phyloP scores from a whole-genome alignment of 805 yeast genomes.

The Cyberlindnera meyerae region DNA sequence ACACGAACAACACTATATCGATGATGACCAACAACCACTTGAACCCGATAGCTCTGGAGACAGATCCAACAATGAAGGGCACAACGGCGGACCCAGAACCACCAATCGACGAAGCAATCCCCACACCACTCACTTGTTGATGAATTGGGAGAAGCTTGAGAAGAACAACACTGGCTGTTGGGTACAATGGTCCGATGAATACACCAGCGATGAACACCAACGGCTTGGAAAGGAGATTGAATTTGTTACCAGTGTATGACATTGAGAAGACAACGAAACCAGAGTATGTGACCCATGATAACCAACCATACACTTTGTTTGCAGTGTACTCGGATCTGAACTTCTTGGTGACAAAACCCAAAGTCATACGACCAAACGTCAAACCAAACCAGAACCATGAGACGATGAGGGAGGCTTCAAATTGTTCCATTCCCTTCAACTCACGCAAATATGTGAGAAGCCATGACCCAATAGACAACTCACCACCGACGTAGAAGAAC shows the following conservation, averaged over 20 bases:
- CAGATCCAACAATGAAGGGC: slow-evolving; percentile 42
- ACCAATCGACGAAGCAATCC: slow-evolving; percentile 54
- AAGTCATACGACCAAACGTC: slow-evolving; percentile 54
- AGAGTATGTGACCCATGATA: slow-evolving; percentile 29
- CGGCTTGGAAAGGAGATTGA: slow-evolving; percentile 5
- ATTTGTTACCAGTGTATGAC: slow-evolving; percentile 5
- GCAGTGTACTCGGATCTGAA: slow-evolving; percentile 42
- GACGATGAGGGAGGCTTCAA: slow-evolving; percentile 54
- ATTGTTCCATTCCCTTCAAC: slow-evolving; percentile 44
- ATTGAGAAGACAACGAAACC: slow-evolving; percentile 16
- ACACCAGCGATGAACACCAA: slow-evolving; percentile 44
- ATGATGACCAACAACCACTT: slow-evolving; percentile 8
- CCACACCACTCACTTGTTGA: slow-evolving; percentile 62
- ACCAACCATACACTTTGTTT: slow-evolving; percentile 30
- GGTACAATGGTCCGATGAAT: slow-evolving; percentile 66
- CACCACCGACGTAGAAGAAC: slow-evolving; percentile 64
- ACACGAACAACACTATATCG: slow-evolving; percentile 5
- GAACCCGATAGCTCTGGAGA: slow-evolving; percentile 16
- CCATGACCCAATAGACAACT: slow-evolving; percentile 70
- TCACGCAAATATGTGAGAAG: slow-evolving; percentile 55
- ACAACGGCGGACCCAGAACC: slow-evolving; percentile 25
- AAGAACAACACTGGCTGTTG: slow-evolving; percentile 64
- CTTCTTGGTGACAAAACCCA: slow-evolving; percentile 50
- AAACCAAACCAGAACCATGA: slow-evolving; percentile 72
- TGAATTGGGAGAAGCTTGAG: slow-evolving; percentile 56